Evolutionary conservation across 352 stramenopile species (phyloP).

Genomic region (Phytophthora syringae): DNA sequence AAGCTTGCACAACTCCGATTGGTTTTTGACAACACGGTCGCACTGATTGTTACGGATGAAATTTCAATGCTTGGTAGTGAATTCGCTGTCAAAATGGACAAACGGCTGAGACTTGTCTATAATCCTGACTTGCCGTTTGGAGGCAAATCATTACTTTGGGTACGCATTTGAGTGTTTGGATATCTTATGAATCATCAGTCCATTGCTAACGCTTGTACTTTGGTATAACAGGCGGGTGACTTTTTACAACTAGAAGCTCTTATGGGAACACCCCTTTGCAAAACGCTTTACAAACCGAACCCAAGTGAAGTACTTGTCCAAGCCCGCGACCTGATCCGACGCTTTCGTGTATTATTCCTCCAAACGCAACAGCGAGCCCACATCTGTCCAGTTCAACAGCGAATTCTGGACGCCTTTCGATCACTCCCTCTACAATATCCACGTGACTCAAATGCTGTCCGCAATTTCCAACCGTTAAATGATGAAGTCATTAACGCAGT

Average conservation of each 20-base stretch:
- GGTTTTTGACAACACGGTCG: background rate
- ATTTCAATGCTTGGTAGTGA: constrained; percentile 6
- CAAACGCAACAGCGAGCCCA: background rate
- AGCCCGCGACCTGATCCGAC: background rate
- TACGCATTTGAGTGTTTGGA: no score
- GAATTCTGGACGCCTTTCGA: background rate
- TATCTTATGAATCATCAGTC: no score
- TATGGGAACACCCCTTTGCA: background rate
- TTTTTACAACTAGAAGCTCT: background rate
- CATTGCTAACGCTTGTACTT: no score
- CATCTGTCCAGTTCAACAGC: background rate
- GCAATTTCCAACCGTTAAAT: background rate
- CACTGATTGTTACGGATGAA: background rate
- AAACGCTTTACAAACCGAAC: background rate
- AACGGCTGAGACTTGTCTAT: constrained; percentile 1
- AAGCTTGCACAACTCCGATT: background rate
- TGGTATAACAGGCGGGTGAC: background rate
- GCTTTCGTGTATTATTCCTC: background rate
- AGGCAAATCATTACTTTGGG: background rate
- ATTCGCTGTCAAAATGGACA: constrained; percentile 5
- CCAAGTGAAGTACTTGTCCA: background rate
- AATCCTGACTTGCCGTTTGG: constrained; percentile 1
- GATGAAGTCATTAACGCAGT: background rate
- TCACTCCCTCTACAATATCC: background rate
- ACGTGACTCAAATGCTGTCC: background rate